Conservation (phyloP, 352 stramenopile genomes). For the Globisporangium abappressorium region DNA sequence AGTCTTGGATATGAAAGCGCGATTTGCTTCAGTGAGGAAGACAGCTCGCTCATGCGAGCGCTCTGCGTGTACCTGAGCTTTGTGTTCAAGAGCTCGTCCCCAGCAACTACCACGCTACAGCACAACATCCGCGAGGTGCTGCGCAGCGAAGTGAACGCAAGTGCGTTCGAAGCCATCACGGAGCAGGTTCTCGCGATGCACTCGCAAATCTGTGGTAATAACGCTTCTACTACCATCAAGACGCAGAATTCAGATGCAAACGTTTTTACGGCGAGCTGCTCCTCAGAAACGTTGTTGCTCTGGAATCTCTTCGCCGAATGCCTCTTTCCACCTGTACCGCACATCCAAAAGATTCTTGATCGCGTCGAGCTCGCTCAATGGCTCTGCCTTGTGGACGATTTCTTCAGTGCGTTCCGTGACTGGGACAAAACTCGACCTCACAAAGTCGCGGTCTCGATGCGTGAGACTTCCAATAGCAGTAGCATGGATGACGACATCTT, state of each 20-base stretch:
- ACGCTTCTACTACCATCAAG: not conserved
- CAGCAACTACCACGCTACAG: conserved; percentile 19
- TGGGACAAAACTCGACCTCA: conserved; percentile 1
- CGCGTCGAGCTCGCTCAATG: conserved; percentile 6
- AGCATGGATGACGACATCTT: not conserved
- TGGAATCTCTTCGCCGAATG: conserved; percentile 28
- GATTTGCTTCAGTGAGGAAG: not conserved
- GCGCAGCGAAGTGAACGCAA: conserved; percentile 32
- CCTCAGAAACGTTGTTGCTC: conserved; percentile 23
- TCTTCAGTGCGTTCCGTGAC: conserved; percentile 8
- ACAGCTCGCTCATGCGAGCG: conserved; percentile 34
- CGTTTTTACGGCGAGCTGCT: not conserved
- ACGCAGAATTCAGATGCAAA: not conserved
- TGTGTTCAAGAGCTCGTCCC: conserved; percentile 27
- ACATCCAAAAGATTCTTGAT: conserved; percentile 7
- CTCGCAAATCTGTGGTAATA: conserved; percentile 16
- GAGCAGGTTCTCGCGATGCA: conserved; percentile 20
- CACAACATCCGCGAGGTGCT: conserved; percentile 42
- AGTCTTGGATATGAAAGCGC: not conserved
- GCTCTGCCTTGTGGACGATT: conserved; percentile 19
- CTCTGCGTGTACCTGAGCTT: conserved; percentile 57
- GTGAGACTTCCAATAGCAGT: not conserved
- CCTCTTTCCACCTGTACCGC: conserved; percentile 1
- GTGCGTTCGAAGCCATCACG: conserved; percentile 20
- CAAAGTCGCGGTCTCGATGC: not conserved